Percentiles rank a stretch among this genome's conserved stretches.
Evolutionary conservation across 306 rosid genomes (phyloP).

Genomic region (Phaseolus lunatus): DNA sequence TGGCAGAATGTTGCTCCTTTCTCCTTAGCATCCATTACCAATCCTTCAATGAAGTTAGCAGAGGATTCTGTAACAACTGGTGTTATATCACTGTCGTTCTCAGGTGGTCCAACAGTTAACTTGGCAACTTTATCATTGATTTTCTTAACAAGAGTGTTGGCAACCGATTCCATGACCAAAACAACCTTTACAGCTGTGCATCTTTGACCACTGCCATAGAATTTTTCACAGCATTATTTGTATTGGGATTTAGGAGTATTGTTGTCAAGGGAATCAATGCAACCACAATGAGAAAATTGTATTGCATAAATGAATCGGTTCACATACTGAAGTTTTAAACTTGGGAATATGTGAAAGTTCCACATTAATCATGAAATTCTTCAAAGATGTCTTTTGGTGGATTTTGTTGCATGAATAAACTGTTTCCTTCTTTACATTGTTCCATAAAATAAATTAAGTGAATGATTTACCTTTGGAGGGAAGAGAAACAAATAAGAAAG

Average conservation of each 20-base stretch:
- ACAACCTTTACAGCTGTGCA: constrained; percentile 90
- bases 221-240: background rate
- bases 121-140: constrained; percentile 74
- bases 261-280: constrained; percentile 8
- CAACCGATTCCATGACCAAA: constrained; percentile 80
- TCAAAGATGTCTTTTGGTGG: background rate
- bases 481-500: background rate
- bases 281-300: constrained; percentile 21
- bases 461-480: background rate
- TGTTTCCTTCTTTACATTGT: background rate
- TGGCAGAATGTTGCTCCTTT: constrained; percentile 93
- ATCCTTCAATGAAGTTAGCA: constrained; percentile 80
- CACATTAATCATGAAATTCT: background rate
- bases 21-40: constrained; percentile 75
- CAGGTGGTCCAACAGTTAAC: constrained; percentile 74
- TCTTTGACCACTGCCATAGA: constrained; percentile 79
- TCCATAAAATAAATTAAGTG: constrained; percentile 2
- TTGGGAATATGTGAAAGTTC: background rate
- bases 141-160: constrained; percentile 74
- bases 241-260: constrained; percentile 14
- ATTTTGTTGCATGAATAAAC: background rate
- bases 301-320: background rate
- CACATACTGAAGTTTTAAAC: background rate
- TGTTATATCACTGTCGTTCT: constrained; percentile 75
- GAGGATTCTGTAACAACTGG: constrained; percentile 85